These are phyloP conservation scores for Fusarium sp. DNA, from an alignment of 2,329 filamentous ascomycete genomes.

Conservation along the genomic window DNA sequence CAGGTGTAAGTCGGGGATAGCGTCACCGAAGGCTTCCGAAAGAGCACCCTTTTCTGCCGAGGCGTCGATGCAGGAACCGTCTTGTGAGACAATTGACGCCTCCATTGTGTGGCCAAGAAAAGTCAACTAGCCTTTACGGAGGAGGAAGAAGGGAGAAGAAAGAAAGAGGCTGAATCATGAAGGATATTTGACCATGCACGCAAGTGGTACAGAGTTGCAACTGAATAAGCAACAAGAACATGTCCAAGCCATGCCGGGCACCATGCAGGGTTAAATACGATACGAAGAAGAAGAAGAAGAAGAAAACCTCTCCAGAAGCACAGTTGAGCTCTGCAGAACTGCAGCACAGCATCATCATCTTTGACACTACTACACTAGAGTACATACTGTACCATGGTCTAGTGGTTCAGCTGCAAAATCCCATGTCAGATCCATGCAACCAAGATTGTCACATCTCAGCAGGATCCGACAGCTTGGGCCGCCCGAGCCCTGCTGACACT, in stretches of 20 bases:
- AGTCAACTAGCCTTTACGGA: background rate
- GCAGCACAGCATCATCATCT: constrained; percentile 14
- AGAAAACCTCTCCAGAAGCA: constrained; percentile 3
- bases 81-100: constrained; percentile 18
- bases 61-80: constrained; percentile 4
- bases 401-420: constrained; percentile 5
- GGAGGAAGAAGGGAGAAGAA: background rate
- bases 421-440: constrained; percentile 39
- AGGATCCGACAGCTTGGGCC: constrained; percentile 43
- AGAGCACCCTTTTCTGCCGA: constrained; percentile 9
- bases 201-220: constrained; percentile 26
- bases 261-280: constrained; percentile 38
- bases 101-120: constrained; percentile 19
- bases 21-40: constrained; percentile 45
- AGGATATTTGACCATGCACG: constrained; percentile 24
- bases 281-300: background rate
- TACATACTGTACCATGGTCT: background rate
- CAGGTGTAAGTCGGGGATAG: constrained; percentile 42
- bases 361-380: constrained; percentile 20
- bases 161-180: constrained; percentile 34
- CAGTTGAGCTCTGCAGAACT: constrained; percentile 12
- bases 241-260: constrained; percentile 6
- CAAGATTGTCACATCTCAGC: constrained; percentile 39
- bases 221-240: constrained; percentile 10
- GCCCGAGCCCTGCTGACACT: constrained; percentile 38